Conservation (phyloP, 768 basidiomycete genomes). For the Hirschioporus abietinus region DNA sequence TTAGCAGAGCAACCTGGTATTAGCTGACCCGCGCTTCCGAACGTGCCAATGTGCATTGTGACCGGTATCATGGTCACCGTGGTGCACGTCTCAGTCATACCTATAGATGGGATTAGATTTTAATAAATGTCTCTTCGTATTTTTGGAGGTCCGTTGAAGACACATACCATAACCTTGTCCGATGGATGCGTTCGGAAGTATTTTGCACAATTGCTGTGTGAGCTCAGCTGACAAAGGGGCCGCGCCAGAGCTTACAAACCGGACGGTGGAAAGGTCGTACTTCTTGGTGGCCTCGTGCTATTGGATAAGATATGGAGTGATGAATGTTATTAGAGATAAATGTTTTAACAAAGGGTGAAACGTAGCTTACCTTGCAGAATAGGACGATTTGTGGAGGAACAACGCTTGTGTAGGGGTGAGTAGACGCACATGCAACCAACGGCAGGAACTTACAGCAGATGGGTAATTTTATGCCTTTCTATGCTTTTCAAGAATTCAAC, state of each 20-base stretch:
- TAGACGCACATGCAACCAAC: not conserved
- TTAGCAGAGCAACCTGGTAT: conserved; percentile 52
- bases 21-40: conserved; percentile 55
- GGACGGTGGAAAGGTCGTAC: conserved; percentile 42
- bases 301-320: not conserved
- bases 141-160: conserved; percentile 5
- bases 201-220: conserved; percentile 39
- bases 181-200: conserved; percentile 49
- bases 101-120: conserved; percentile 25
- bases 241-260: conserved; percentile 48
- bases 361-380: conserved; percentile 46
- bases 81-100: conserved; percentile 63
- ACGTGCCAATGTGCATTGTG: conserved; percentile 41
- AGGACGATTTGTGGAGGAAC: conserved; percentile 55
- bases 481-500: conserved; percentile 56
- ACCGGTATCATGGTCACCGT: conserved; percentile 45
- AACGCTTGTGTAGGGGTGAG: conserved; percentile 27
- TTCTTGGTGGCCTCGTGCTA: conserved; percentile 49
- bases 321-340: not conserved
- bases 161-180: conserved; percentile 52
- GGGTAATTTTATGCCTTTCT: conserved; percentile 49
- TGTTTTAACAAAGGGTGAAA: not conserved
- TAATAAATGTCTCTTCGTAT: not conserved
- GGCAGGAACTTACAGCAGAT: conserved; percentile 39
- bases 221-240: conserved; percentile 54